Evolutionary conservation across 106 monocot genomes (phyloP).

Genomic region (Cymbidium sinense): DNA sequence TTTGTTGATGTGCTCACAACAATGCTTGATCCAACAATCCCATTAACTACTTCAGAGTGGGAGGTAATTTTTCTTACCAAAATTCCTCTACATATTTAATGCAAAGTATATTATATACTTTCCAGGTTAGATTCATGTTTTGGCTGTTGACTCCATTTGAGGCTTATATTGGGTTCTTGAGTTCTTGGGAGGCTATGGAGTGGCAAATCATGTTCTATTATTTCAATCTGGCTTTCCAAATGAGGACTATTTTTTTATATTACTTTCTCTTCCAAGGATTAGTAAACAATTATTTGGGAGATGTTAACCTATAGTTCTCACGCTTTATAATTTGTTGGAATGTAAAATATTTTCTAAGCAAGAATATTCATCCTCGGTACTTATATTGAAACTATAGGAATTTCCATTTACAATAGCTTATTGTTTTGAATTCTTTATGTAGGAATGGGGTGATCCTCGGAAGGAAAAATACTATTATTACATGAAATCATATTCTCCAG

Average conservation of each 20-base stretch:
- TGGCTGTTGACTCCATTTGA: neutral
- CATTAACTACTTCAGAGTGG: slow-evolving; percentile 93
- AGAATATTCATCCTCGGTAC: neutral
- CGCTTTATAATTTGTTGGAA: neutral
- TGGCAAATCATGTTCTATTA: too few species aligned
- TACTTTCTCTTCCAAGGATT: too few species aligned
- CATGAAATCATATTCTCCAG: slow-evolving; percentile 91
- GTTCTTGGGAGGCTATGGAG: too few species aligned
- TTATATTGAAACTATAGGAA: neutral
- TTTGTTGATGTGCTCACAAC: slow-evolving; percentile 97
- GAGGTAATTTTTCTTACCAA: slow-evolving; percentile 46
- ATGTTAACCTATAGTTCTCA: neutral
- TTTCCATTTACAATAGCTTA: neutral
- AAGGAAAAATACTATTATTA: slow-evolving; percentile 70
- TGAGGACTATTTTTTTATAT: too few species aligned
- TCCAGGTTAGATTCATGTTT: neutral
- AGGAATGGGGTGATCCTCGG: slow-evolving; percentile 97
- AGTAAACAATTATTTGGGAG: too few species aligned
- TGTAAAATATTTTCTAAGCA: neutral
- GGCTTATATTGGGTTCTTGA: too few species aligned
- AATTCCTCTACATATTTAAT: neutral
- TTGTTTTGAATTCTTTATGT: slow-evolving; percentile 12
- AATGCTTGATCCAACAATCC: slow-evolving; percentile 96
- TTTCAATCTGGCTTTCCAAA: neutral
- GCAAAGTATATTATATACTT: neutral